Evolutionary conservation across 805 yeast species (phyloP), one percentile per base, ranked within the genome.

Genomic region (Metschnikowia baotianmanensis): DNA sequence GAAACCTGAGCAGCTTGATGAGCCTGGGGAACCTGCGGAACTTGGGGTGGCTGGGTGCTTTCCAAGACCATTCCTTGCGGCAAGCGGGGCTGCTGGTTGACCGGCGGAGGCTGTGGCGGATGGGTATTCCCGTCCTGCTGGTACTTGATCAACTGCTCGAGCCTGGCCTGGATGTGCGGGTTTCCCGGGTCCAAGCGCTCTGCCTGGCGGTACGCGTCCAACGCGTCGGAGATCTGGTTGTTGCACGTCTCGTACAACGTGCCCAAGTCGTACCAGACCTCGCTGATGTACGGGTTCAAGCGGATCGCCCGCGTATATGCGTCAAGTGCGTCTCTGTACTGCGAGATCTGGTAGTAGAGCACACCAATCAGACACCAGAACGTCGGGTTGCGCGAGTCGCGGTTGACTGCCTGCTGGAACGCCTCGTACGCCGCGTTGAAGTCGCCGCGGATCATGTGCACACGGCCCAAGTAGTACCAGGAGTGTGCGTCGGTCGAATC

Each of bases 251-350:
- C 99, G 63, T 93, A 93, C 30, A 93, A 70, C 5, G 98, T 93
- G 44, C 99, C 99, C 58, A 93, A 76, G 65, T 93, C 99, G 65
- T 93, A 93, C 99, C 99, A 93, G 19, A 93, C 99, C 65, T 93
- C 99, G 45, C 93, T 81, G 51, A 93, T 85, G 69, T 90, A 90
- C 12, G 99, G 99, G 55, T 93, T 93, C 56, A 93, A 77, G 53
- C 97, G 76, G 46, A 93, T 93, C 9, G 99, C 99, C 41, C 98
- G 74, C 6, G 98, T 90, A 67, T 93, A 93, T 12, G 99, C 99
- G 62, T 93, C 98, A 49, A 93, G 72, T 2, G 99, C 99, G 61
- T 93, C 99, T 42, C 96, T 76, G 67, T 87, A 93, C 69, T 93
- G 99, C 42, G 93, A 81, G 45, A 93, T 91, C 66, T 93, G 97